Percentiles rank a stretch among this genome's conserved stretches.
Evolutionary conservation across 2,329 filamentous ascomycete species (phyloP).

Genomic region (Penicillium rolfsii): DNA sequence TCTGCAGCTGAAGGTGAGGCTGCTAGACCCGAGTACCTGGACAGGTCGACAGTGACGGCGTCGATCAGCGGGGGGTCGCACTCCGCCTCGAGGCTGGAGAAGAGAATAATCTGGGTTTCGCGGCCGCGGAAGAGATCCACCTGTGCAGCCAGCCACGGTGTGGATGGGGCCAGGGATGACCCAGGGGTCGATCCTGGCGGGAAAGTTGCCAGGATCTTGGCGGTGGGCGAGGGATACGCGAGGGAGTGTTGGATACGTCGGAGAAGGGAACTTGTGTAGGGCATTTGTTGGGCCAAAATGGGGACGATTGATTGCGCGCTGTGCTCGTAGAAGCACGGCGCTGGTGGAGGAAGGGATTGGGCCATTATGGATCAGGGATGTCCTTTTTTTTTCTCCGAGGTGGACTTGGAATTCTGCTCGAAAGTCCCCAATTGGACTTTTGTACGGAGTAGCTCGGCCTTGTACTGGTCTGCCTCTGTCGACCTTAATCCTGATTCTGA

Average conservation of each 20-base stretch:
- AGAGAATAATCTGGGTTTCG: conserved; percentile 48
- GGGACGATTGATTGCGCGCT: conserved; percentile 28
- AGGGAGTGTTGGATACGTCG: conserved; percentile 46
- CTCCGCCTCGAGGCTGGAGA: conserved; percentile 45
- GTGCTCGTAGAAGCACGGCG: conserved; percentile 25
- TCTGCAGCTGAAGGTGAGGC: neutral
- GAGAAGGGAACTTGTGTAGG: conserved; percentile 42
- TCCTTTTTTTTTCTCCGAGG: neutral
- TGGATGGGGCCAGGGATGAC: conserved; percentile 2
- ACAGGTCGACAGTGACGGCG: conserved; percentile 7
- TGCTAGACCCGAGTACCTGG: conserved; percentile 1
- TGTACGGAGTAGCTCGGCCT: neutral
- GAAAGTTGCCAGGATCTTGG: conserved; percentile 41
- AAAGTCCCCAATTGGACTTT: neutral
- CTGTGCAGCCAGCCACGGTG: conserved; percentile 46
- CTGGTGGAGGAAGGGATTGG: neutral
- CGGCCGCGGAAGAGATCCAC: conserved; percentile 45
- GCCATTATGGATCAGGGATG: neutral
- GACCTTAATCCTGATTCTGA: neutral
- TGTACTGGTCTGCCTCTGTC: conserved; percentile 11
- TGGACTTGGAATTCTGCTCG: neutral
- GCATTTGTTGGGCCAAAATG: conserved; percentile 40
- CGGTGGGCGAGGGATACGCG: conserved; percentile 37
- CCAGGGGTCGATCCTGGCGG: conserved; percentile 22
- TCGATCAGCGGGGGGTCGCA: conserved; percentile 25